Evolutionary conservation across 2,329 filamentous ascomycete genomes (phyloP).

Genomic region (Chaetothyriales sp.): DNA sequence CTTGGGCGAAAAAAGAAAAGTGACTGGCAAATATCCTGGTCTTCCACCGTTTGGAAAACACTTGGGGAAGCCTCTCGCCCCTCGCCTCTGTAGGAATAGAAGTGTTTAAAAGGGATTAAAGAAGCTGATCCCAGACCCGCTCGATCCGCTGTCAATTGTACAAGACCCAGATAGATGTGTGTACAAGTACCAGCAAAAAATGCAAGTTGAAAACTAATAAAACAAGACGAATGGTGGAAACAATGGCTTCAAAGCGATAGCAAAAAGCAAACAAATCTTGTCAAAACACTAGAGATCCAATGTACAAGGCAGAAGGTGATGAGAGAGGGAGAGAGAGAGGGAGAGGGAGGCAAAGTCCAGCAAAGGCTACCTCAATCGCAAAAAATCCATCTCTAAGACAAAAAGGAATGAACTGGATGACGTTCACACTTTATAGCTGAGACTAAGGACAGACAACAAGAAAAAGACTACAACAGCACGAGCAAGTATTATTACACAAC

Average conservation of each 20-base stretch:
- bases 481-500: no score
- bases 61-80: not conserved
- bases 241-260: not conserved
- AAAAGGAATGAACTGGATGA: no score
- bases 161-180: not conserved
- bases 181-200: not conserved
- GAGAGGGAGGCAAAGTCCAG: no score
- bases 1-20: not conserved
- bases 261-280: not conserved
- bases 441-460: no score
- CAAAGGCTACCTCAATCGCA: no score
- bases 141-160: not conserved
- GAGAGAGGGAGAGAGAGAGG: no score
- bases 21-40: not conserved
- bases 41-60: not conserved
- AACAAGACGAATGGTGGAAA: not conserved
- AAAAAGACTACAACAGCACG: no score
- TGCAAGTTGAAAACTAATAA: not conserved
- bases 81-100: not conserved
- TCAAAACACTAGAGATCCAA: not conserved
- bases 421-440: no score
- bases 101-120: not conserved
- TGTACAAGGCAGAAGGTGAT: not conserved
- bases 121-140: not conserved
- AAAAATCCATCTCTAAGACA: no score